These are phyloP conservation scores for Pseudomonodictys pantanalensis DNA, from an alignment of 495 filamentous ascomycete genomes.

Conservation along the genomic window DNA sequence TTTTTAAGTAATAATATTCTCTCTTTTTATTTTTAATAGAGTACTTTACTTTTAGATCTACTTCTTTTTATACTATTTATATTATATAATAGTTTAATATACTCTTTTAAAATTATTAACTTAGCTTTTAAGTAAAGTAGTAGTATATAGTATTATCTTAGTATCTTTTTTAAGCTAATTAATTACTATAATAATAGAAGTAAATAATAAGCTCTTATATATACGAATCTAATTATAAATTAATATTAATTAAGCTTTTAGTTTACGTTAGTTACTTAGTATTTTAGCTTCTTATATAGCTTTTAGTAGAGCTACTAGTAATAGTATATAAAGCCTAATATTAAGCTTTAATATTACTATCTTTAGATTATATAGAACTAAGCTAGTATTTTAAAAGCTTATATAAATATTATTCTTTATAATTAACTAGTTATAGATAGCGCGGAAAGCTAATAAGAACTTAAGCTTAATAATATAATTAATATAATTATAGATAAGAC, in stretches of 20 bases:
- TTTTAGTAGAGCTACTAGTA: conserved; percentile 1
- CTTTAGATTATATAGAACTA: conserved; percentile 12
- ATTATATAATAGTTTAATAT: too few species aligned
- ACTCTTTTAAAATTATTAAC: too few species aligned
- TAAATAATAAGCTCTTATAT: conserved; percentile 7
- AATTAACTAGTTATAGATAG: background rate
- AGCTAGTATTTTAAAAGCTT: conserved; percentile 16
- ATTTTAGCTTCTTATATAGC: conserved; percentile 9
- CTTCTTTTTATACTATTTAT: too few species aligned
- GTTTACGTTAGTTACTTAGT: conserved; percentile 11
- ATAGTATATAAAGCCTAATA: conserved; percentile 6
- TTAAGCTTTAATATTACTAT: conserved; percentile 18
- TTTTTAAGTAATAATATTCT: too few species aligned
- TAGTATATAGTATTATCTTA: too few species aligned
- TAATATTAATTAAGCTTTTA: conserved; percentile 16
- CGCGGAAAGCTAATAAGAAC: conserved; percentile 1
- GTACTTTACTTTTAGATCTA: too few species aligned
- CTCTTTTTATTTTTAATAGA: too few species aligned
- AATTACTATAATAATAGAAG: conserved; percentile 7
- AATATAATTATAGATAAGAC: background rate
- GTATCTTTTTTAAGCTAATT: too few species aligned
- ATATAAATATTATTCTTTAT: conserved; percentile 3
- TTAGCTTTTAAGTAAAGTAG: too few species aligned
- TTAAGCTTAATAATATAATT: conserved; percentile 10
- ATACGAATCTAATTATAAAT: conserved; percentile 4